Evolutionary conservation across 169 alveolate species (phyloP), one percentile per base, ranked within the genome.

Genomic region (Cryptosporidium bovis): DNA sequence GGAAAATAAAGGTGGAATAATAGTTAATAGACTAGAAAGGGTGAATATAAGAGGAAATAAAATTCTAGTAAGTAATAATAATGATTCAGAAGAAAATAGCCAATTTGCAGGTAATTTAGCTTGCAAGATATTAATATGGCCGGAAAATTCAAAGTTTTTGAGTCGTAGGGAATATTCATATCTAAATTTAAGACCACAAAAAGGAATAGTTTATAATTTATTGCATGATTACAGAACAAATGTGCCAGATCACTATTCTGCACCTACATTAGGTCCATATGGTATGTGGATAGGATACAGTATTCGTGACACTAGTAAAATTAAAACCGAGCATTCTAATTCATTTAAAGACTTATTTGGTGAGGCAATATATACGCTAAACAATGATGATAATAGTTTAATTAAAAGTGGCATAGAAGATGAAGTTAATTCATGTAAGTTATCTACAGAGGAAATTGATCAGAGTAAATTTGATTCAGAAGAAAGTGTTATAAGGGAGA

Each of bases 231-330:
- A 77, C 20, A 53, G 64, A 27, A 77, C 87, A 33, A 58, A 77
- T 13, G 46, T 77, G 87, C 87, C 87, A n/a, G 87, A 77, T 34
- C 71, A 60, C 8, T 77, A 77, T 50, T 77, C 87, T 34, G 87
- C 87, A 15, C 87, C 87, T 2, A 77, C 87, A 18, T 46, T 77
- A 60, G 77, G 87, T n/a, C 87, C 87, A 34, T 77, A 77, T 60
- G 87, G 87, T 15, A 64, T 77, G 1, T 77, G 87, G 87, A 48
- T 62, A 16, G 87, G 87, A n/a, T 77, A 60, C 24, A 12, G 53
- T 60, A 64, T 62, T 20, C 53, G 56, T 77, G 77, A 77, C 10
- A 62, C 36, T 29, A 62, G 36, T 16, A 36, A 46, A 15, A 18
- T 66, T 62, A 24, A 48, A 40, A 34, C 24, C 7, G 67, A 62